These are phyloP conservation scores for Nicotiana tabacum DNA, from an alignment of 257 asterid genomes.

Conservation along the genomic window DNA sequence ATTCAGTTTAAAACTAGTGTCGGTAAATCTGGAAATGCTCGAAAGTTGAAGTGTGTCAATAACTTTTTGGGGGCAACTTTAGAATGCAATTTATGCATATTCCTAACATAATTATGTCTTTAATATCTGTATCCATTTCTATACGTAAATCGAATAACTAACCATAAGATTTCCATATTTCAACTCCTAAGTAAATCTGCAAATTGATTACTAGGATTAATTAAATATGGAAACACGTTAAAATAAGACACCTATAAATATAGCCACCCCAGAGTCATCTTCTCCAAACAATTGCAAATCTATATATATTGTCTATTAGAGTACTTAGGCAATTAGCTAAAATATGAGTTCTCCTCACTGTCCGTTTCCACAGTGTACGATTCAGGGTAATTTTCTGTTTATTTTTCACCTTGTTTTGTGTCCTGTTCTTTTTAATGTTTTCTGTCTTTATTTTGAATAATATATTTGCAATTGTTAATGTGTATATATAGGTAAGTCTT, in stretches of 20 bases:
- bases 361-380: background rate
- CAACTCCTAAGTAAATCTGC: background rate
- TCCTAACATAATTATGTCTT: background rate
- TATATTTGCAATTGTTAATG: background rate
- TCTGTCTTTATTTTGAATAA: no score
- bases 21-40: background rate
- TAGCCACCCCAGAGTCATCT: background rate
- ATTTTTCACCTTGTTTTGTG: background rate
- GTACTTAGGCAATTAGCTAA: background rate
- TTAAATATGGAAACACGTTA: background rate
- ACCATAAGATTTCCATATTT: background rate
- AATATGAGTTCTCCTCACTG: background rate
- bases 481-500: background rate
- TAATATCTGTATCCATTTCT: background rate
- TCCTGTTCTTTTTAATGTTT: background rate
- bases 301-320: background rate
- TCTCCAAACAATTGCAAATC: background rate
- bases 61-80: background rate
- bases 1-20: no score
- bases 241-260: background rate
- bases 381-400: background rate
- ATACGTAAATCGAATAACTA: background rate
- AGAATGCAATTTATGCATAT: background rate
- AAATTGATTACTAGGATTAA: background rate
- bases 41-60: background rate